A percentile compares a stretch with the other conserved stretches of the same genome.
These are phyloP conservation scores for Filobasidium wieringae DNA, from an alignment of 768 basidiomycete genomes.

Conservation along the genomic window DNA sequence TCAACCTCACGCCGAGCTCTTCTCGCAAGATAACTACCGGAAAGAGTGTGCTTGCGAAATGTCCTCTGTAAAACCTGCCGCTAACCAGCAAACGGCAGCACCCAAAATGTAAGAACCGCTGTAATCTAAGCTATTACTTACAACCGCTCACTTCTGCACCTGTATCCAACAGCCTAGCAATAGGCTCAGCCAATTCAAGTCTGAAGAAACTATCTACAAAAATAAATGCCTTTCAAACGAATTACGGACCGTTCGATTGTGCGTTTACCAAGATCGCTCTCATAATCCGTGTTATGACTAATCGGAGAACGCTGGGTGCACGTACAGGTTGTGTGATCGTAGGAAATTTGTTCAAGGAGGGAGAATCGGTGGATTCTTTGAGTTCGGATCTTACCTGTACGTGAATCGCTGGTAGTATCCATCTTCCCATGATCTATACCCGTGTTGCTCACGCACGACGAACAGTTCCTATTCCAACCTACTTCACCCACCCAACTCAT, in stretches of 20 bases:
- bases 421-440: neutral
- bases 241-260: constrained; percentile 86
- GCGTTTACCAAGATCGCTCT: constrained; percentile 46
- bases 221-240: constrained; percentile 69
- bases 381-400: constrained; percentile 17
- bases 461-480: constrained; percentile 74
- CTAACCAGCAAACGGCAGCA: too few species aligned
- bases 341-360: constrained; percentile 49
- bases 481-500: constrained; percentile 77
- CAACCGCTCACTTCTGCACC: neutral
- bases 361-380: constrained; percentile 50
- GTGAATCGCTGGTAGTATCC: neutral
- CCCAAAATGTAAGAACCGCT: neutral
- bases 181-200: constrained; percentile 66
- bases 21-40: too few species aligned
- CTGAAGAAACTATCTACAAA: constrained; percentile 66
- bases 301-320: constrained; percentile 30
- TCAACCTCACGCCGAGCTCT: too few species aligned
- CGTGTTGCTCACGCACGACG: neutral
- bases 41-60: too few species aligned
- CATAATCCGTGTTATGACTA: constrained; percentile 74
- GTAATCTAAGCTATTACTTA: neutral
- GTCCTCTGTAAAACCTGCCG: too few species aligned
- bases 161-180: constrained; percentile 49
- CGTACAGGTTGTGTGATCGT: constrained; percentile 34